Base-by-base conservation (phyloP, 2,329 filamentous ascomycete genomes). In the Septoria petroselini region DNA sequence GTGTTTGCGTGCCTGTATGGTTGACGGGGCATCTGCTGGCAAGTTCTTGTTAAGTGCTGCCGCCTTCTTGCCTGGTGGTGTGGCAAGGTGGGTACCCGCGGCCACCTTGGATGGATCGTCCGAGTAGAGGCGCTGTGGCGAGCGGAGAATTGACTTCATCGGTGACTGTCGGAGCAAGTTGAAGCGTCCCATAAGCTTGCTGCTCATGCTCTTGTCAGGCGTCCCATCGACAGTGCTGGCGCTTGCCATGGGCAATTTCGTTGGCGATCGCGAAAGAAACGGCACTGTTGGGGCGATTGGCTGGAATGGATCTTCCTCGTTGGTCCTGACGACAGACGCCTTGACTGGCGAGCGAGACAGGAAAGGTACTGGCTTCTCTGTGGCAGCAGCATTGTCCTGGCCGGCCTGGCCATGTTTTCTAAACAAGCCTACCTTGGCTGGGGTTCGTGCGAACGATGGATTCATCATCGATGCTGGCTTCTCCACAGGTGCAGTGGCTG, bases 1-100 rank as follows among this genome's bases (percentile, higher is more conserved):
- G 48, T 81, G 84, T 72, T 94, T 95, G 68, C 83, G 83, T 6
- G 85, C 86, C 1, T 19, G 67, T 65, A 2, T 73, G 65, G 50
- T 45, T 45, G 45, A 30, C 15, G 46, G 43, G 77, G 77, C 25
- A 83, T 65, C 35, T 5, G 46, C 38, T 8, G 53, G 48, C 21
- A 47, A 15, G 4, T 30, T 39, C 21, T 50, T 57, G 42, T 48
- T 51, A 57, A 57, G 35, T 31, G 57, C 21, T 6, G 39, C 50
- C 30, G 46, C 51, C 18, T 53, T 39, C 31, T 64, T 63, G 40
- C 45, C 50, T 4, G 63, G 63, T 6, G 75, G 74, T 12, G 74
- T 74, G 3, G 69, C 63, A 51, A 76, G 62, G 58, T 83, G 80
- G 5, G 81, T 83, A 21, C 80, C 81, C 11, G 79, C 76, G 31